These are phyloP conservation scores for Tricholoma sp. DNA, from an alignment of 768 basidiomycete species.

Conservation along the genomic window DNA sequence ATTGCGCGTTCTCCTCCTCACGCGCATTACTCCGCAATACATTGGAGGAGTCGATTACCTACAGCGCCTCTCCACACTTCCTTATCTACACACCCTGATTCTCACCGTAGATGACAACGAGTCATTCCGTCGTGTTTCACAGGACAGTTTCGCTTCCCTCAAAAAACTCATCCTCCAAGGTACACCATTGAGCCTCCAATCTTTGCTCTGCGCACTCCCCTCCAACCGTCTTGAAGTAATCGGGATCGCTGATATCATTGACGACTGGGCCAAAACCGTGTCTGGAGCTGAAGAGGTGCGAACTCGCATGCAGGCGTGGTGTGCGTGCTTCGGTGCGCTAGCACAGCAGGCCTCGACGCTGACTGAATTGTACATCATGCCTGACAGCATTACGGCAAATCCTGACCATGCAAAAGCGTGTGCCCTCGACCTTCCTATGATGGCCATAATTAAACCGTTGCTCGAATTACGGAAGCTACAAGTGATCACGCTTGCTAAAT, in stretches of 20 bases:
- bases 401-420: not conserved
- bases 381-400: not conserved
- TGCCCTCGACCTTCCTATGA: not conserved
- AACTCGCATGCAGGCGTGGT: not conserved
- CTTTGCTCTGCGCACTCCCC: not conserved
- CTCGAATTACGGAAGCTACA: not conserved
- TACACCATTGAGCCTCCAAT: not conserved
- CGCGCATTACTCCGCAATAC: not conserved
- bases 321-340: not conserved
- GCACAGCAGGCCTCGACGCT: not conserved
- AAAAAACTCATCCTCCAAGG: not conserved
- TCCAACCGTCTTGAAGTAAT: not conserved
- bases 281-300: not conserved
- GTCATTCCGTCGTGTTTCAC: not conserved
- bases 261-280: not conserved
- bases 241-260: not conserved
- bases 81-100: not conserved
- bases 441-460: not conserved
- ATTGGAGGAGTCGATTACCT: not conserved
- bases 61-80: not conserved
- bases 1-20: not conserved
- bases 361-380: not conserved
- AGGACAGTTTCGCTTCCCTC: not conserved
- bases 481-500: not conserved
- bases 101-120: not conserved